A percentile compares a stretch with the other conserved stretches of the same genome.
These are phyloP conservation scores for Triticum monococcum DNA, from an alignment of 176 grass and related monocot species.

Conservation along the genomic window DNA sequence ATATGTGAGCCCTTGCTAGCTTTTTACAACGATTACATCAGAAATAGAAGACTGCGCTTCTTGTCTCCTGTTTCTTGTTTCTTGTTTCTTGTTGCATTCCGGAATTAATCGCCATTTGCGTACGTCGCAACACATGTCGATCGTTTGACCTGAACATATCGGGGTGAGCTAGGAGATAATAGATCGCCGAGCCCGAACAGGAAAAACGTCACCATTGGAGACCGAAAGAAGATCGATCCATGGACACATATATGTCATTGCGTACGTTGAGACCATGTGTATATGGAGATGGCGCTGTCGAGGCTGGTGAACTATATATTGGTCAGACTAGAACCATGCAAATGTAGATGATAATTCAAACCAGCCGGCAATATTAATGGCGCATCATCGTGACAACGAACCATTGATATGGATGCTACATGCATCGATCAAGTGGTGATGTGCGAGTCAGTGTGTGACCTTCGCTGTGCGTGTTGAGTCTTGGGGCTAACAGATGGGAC, in stretches of 20 bases:
- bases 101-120: background rate
- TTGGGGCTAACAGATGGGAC: background rate
- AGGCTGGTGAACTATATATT: background rate
- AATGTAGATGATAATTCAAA: background rate
- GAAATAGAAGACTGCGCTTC: background rate
- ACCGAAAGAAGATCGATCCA: background rate
- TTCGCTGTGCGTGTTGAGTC: background rate
- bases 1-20: background rate
- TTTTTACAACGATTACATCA: background rate
- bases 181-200: too few relatives aligned
- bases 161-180: background rate
- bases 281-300: background rate
- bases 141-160: background rate
- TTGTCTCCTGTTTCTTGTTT: background rate
- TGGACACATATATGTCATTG: background rate
- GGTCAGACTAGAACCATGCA: background rate
- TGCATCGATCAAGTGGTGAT: background rate
- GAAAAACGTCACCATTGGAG: background rate
- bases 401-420: background rate
- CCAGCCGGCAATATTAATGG: background rate
- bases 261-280: background rate
- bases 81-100: background rate
- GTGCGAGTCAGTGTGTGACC: background rate
- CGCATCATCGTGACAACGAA: background rate
- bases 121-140: background rate